Evolutionary conservation across 306 rosid species (phyloP).

Genomic region (Vigna trinervia): DNA sequence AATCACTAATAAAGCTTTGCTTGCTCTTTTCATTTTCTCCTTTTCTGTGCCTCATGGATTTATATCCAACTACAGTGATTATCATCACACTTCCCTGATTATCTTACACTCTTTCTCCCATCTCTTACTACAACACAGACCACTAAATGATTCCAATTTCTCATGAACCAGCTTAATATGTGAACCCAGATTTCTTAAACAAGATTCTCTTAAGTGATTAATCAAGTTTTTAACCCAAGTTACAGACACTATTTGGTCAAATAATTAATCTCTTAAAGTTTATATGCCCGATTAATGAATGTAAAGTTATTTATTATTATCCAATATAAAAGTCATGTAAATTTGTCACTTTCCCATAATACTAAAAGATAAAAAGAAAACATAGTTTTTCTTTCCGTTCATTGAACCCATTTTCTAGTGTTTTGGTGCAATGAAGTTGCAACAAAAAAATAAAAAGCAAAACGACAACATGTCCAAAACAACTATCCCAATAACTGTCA

Average conservation of each 20-base stretch:
- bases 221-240: not conserved
- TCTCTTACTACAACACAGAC: not conserved
- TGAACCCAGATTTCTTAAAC: not conserved
- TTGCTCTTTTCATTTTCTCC: slow-evolving; percentile 11
- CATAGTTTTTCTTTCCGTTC: not conserved
- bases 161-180: not conserved
- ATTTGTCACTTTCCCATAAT: not conserved
- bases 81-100: not conserved
- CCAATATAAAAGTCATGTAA: not conserved
- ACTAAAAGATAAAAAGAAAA: not conserved
- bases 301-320: not conserved
- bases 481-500: slow-evolving; percentile 1
- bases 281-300: not conserved
- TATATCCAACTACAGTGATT: slow-evolving; percentile 10
- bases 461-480: not conserved
- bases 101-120: not conserved
- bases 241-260: not conserved
- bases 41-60: not conserved
- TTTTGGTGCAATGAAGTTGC: not conserved
- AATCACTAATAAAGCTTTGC: slow-evolving; percentile 7
- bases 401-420: slow-evolving; percentile 2
- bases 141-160: not conserved
- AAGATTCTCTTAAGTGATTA: not conserved
- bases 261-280: not conserved
- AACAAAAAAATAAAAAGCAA: not conserved